Evolutionary conservation across 2,329 filamentous ascomycete genomes (phyloP).

Genomic region (Scedosporium apiospermum): DNA sequence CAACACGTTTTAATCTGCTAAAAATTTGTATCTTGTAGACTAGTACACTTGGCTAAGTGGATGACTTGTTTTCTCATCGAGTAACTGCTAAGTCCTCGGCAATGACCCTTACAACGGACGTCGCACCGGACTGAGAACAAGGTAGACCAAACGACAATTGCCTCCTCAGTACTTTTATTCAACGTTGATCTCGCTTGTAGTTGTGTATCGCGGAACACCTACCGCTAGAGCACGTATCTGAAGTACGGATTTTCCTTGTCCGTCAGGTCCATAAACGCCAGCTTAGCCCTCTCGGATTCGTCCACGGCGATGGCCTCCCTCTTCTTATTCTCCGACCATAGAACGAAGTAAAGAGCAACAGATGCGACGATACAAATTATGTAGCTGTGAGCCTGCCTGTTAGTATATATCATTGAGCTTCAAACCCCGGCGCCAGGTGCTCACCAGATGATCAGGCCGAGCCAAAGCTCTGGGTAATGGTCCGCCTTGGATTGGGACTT

Average conservation of each 20-base stretch:
- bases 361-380: constrained; percentile 56
- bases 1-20: too few species aligned
- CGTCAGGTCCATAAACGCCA: constrained; percentile 60
- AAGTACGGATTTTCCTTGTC: constrained; percentile 62
- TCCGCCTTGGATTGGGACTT: constrained; percentile 52
- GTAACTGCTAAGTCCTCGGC: too few species aligned
- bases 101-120: too few species aligned
- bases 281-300: constrained; percentile 50
- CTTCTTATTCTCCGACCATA: constrained; percentile 48
- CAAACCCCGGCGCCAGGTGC: constrained; percentile 9
- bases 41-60: too few species aligned
- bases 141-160: too few species aligned
- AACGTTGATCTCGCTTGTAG: too few species aligned
- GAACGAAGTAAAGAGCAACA: constrained; percentile 44
- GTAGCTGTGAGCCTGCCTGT: constrained; percentile 35
- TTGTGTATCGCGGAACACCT: too few species aligned
- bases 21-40: too few species aligned
- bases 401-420: not conserved
- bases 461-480: constrained; percentile 66
- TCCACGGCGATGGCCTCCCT: constrained; percentile 39
- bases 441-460: constrained; percentile 53
- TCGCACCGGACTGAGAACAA: too few species aligned
- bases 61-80: too few species aligned
- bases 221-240: constrained; percentile 35
- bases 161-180: too few species aligned